Evolutionary conservation across 1,139 yeast species (phyloP).

Genomic region (Debaryomycetaceae sp.): DNA sequence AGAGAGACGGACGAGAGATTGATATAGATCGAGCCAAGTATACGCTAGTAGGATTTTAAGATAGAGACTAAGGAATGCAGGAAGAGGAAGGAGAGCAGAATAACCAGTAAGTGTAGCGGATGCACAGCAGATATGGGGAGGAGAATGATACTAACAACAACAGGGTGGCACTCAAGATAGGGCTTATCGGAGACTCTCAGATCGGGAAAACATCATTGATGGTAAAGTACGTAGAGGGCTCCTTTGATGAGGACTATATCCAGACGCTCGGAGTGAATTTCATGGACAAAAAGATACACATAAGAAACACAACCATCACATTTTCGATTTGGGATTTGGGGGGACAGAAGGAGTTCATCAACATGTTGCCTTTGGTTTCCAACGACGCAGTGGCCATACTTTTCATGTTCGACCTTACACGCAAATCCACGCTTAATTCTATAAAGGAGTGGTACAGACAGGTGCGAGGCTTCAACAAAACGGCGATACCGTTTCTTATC

Average conservation of each 20-base stretch:
- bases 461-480: conserved; percentile 84
- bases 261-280: conserved; percentile 95
- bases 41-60: background rate
- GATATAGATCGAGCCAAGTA: background rate
- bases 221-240: conserved; percentile 96
- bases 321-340: conserved; percentile 97
- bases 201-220: conserved; percentile 97
- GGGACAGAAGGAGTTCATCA: conserved; percentile 93
- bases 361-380: conserved; percentile 92
- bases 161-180: conserved; percentile 82
- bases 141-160: conserved; percentile 9
- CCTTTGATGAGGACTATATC: conserved; percentile 87
- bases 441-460: conserved; percentile 95
- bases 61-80: conserved; percentile 7
- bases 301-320: conserved; percentile 84
- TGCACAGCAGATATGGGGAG: background rate
- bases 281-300: conserved; percentile 85
- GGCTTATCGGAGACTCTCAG: conserved; percentile 94
- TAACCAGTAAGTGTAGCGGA: conserved; percentile 32
- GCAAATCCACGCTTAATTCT: conserved; percentile 81
- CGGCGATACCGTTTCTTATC: conserved; percentile 87
- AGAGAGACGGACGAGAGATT: background rate
- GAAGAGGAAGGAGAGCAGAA: conserved; percentile 25
- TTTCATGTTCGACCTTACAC: conserved; percentile 87
- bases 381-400: conserved; percentile 92